phyloP scores from a whole-genome alignment of 2,329 filamentous ascomycete genomes.

The Sarocladiaceae sp. region DNA sequence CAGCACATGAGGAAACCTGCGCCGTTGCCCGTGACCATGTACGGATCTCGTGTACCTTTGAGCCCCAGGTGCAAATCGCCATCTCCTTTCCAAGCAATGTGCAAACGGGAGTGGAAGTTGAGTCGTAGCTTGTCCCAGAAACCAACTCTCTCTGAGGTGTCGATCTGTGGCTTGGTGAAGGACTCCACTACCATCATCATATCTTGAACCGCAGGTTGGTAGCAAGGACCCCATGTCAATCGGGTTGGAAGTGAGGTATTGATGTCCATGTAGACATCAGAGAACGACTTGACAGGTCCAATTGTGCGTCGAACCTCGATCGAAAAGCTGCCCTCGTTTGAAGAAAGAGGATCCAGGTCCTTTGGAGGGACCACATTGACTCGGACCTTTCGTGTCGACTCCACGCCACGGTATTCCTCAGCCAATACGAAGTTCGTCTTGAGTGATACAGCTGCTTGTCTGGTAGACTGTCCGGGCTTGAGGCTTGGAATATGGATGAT shows the following conservation, averaged over 20 bases:
- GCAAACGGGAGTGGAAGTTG: slow-evolving; percentile 87
- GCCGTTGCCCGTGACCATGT: slow-evolving; percentile 85
- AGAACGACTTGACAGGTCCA: slow-evolving; percentile 93
- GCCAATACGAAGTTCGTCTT: slow-evolving; percentile 92
- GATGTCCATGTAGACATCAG: slow-evolving; percentile 85
- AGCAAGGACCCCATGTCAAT: slow-evolving; percentile 96
- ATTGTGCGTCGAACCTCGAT: slow-evolving; percentile 89
- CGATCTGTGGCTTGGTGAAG: slow-evolving; percentile 92
- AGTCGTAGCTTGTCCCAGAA: slow-evolving; percentile 99
- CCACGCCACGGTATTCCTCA: slow-evolving; percentile 79
- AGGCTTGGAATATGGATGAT: slow-evolving; percentile 85
- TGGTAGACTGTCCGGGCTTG: slow-evolving; percentile 72
- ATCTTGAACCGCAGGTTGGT: slow-evolving; percentile 96
- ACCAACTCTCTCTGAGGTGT: slow-evolving; percentile 87
- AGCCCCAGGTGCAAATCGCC: slow-evolving; percentile 92
- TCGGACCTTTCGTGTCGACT: slow-evolving; percentile 74
- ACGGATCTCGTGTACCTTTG: slow-evolving; percentile 90
- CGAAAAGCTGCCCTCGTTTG: slow-evolving; percentile 63
- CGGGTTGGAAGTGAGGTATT: slow-evolving; percentile 89
- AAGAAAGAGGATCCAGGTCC: slow-evolving; percentile 49
- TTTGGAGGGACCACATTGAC: slow-evolving; percentile 78
- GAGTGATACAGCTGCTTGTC: slow-evolving; percentile 76
- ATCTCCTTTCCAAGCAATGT: slow-evolving; percentile 88
- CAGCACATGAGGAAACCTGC: slow-evolving; percentile 98
- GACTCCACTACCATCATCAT: slow-evolving; percentile 99